Evolutionary conservation across 331 rosid genomes (phyloP), one percentile per base, ranked within the genome.

Genomic region (Malus hybrid): DNA sequence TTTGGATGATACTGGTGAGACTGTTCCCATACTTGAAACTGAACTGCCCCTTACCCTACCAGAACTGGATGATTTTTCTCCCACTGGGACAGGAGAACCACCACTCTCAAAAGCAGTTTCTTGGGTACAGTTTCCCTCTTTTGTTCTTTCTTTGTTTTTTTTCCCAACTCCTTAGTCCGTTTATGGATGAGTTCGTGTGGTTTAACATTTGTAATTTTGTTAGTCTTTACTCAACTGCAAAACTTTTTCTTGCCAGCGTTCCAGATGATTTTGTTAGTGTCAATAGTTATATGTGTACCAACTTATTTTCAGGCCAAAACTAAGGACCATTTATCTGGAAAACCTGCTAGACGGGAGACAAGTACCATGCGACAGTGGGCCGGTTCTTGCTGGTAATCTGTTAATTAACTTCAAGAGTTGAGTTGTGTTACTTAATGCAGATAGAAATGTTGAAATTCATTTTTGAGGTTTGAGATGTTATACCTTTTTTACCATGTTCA

Each of bases 351-450:
- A 68, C 88, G 97, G 77, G 98, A 94, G 82, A 88, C 97, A 78
- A 94, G 86, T 82, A 91, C 98, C 72, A 94, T 91, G 98, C 98
- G 97, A 13, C 98, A 94, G 69, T 91, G 98, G 98, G 98, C 98
- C 76, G 98, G 98, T 82, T 94, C 98, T 70, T 94, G 98, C 88
- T 94, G 98, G 98, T 94, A 84, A 81, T 84, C 33, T 69, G 28
- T 32, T 80, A 5, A 27, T 63, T 48, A 31, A 22, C 81, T 71
- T 78, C 46, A 62, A 44, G 34, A 71, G 65, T 56, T 44, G 67
- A 64, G 14, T 69, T 64, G 2, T 27, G 20, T 76, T 57, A 7
- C 29, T 76, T 76, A 33, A 10, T 24, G 67, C 36, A 72, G 31
- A 72, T 57, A 29, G 15, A 36, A 19, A 65, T 11, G 24, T 27